phyloP scores from a whole-genome alignment of 2,329 filamentous ascomycete genomes.

The Alternaria postmessia region DNA sequence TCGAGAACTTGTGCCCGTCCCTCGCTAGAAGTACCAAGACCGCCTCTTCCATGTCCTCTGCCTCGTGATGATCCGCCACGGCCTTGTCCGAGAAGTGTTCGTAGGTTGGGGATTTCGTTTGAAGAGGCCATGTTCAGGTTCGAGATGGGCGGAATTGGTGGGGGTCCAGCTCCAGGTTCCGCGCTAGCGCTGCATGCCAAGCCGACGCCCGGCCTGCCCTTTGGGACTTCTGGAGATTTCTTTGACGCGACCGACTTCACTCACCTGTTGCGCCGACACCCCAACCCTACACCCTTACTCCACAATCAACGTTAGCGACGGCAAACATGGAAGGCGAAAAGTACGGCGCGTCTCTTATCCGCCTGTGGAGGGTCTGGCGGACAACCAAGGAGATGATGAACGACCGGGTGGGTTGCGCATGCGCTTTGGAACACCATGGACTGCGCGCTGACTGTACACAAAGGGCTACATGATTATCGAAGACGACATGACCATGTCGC shows the following conservation, averaged over 20 bases:
- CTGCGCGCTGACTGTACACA: constrained; percentile 24
- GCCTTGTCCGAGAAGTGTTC: constrained; percentile 63
- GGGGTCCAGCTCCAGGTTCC: constrained; percentile 30
- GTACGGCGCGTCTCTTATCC: constrained; percentile 51
- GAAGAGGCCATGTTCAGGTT: constrained; percentile 66
- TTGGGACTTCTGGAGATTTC: constrained; percentile 39
- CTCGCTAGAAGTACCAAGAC: constrained; percentile 32
- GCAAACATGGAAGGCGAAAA: constrained; percentile 42
- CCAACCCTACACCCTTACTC: constrained; percentile 16
- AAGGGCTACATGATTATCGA: constrained; percentile 94
- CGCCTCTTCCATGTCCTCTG: constrained; percentile 53
- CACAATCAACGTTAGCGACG: constrained; percentile 11
- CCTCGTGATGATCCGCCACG: constrained; percentile 58
- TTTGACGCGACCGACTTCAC: constrained; percentile 31
- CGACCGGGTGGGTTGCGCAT: constrained; percentile 74
- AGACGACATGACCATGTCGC: constrained; percentile 84
- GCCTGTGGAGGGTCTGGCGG: constrained; percentile 92
- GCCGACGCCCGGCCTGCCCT: constrained; percentile 33
- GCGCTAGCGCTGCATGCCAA: constrained; percentile 17
- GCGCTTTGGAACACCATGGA: constrained; percentile 20
- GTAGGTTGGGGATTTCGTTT: constrained; percentile 80
- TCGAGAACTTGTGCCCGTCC: constrained; percentile 64
- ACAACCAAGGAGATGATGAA: constrained; percentile 95
- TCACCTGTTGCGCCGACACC: constrained; percentile 22
- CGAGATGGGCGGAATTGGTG: constrained; percentile 36